Evolutionary conservation across 2,329 filamentous ascomycete species (phyloP), one percentile per base, ranked within the genome.

Genomic region (Pseudocercospora fuligena): DNA sequence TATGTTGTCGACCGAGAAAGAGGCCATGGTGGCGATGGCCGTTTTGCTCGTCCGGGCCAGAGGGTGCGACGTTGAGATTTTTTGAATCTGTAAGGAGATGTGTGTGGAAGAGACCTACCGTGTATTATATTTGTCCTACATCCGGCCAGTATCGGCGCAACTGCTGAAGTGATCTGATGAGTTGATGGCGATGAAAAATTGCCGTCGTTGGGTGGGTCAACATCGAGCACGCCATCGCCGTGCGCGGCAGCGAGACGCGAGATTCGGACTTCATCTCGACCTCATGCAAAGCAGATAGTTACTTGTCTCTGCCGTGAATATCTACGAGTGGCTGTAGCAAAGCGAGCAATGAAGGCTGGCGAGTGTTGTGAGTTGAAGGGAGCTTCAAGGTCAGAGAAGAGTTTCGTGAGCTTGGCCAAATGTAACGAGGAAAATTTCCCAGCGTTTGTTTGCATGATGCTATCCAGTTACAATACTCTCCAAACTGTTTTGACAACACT

Each of bases 211-310:
- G 25, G 51, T 54, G 51, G 51, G 51, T 54, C 51, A 40, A 27
- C 25, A 16, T 54, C 51, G 25, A 54, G 51, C 51, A 54, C 51
- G 51, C 51, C 51, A 54, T 54, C 51, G 51, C 16, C 51, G 16
- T 31, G 25, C 23, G 7, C 27, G 16, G 12, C 25, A 27, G 46
- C 23, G 36, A 40, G 14, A 40, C 36, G 36, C 36, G 36, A 49
- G 46, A 5, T 12, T 49, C 46, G 46, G 19, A 14, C n/a, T 49
- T 49, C 46, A 49, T 25, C 19, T 49, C 21, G 5, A 14, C 7
- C 46, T 36, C 11, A 12, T 16, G 33, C 36, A 40, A 16, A 40
- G 36, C 14, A 40, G 12, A 16, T n/a, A 5, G 14, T 7, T 2
- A n/a, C n/a, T 40, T 7, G 2, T 40, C 14, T 40, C 36, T n/a